Evolutionary conservation across 2,329 filamentous ascomycete genomes (phyloP), one percentile per base, ranked within the genome.

Genomic region (Calonectria pteridis): DNA sequence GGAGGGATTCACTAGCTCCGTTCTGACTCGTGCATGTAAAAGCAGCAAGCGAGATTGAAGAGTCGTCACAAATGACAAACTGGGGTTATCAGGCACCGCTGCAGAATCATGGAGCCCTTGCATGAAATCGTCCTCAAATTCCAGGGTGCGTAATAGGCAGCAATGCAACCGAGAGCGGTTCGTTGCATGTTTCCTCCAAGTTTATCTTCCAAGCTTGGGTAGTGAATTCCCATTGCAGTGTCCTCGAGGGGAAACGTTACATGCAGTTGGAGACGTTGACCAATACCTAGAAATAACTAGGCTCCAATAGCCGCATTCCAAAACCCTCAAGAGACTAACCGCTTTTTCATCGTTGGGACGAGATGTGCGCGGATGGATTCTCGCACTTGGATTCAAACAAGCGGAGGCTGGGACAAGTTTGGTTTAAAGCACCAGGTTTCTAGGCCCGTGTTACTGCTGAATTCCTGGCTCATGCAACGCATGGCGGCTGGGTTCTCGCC

Each of bases 11-110:
- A 13, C 43, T 5, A 13, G n/a, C 31, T 33, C 9, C 26, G 43
- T 29, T 46, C 31, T 14, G 53, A 16, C 43, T 50, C 20, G 26
- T 35, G 50, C 20, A 26, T 18, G 43, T 35, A 28, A 14, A 16
- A 23, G 26, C 35, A 10, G 13, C 63, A n/a, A 46, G 23, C 18
- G 35, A 20, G 20, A 28, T 40, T 7, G 18, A 33, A 66, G 13
- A 13, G 43, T 67, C 26, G 16, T 62, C 69, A 43, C 5, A 53
- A 50, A 65, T 58, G n/a, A 43, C 37, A 66, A 53, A 37, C 58
- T n/a, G 11, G 7, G 29, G 23, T 4, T 26, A 9, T 31, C 13
- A 49, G 49, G 23, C 33, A 10, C 31, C 16, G 23, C 37, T 62
- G 14, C 33, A 40, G 55, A 62, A 28, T 14, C 33, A 62, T 40